Conservation (phyloP, 192 early-diverging fungal genomes). For the Backusella luteola region DNA sequence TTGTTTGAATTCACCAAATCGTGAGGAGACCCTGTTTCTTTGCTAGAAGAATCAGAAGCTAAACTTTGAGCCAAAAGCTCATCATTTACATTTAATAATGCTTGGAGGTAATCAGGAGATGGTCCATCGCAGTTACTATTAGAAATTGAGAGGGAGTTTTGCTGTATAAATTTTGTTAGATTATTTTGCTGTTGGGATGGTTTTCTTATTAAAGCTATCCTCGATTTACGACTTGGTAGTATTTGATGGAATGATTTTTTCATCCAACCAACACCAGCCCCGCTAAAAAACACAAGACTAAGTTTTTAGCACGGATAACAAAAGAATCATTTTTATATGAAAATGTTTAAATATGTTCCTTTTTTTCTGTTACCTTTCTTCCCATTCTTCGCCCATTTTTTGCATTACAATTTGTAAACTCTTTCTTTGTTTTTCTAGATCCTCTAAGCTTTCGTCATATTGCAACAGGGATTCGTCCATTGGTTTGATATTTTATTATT, state of each 20-base stretch:
- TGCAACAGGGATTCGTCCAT: constrained; percentile 12
- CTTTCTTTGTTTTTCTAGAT: constrained; percentile 26
- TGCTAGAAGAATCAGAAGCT: not conserved
- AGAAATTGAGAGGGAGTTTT: not conserved
- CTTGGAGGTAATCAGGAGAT: not conserved
- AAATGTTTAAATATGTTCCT: not conserved
- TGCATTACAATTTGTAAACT: constrained; percentile 11
- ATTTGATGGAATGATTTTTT: not conserved
- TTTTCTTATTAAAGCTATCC: not conserved
- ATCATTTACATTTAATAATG: constrained; percentile 4
- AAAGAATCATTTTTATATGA: not conserved
- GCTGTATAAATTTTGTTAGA: not conserved
- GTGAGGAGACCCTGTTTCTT: not conserved
- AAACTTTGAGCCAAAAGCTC: not conserved
- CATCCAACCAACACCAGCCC: constrained; percentile 38
- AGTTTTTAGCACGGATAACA: not conserved
- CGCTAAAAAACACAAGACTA: constrained; percentile 18
- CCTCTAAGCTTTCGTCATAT: constrained; percentile 32
- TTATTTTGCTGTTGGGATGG: not conserved
- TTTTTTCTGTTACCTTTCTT: constrained; percentile 26
- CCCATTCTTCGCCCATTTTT: constrained; percentile 29
- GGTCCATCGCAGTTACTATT: not conserved
- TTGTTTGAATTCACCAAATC: not conserved
- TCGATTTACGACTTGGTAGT: not conserved
- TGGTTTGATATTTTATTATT: not conserved